A percentile compares a stretch with the other conserved stretches of the same genome.
These are phyloP conservation scores for Geotrichum fermentans DNA, from an alignment of 1,139 yeast genomes.

Conservation along the genomic window DNA sequence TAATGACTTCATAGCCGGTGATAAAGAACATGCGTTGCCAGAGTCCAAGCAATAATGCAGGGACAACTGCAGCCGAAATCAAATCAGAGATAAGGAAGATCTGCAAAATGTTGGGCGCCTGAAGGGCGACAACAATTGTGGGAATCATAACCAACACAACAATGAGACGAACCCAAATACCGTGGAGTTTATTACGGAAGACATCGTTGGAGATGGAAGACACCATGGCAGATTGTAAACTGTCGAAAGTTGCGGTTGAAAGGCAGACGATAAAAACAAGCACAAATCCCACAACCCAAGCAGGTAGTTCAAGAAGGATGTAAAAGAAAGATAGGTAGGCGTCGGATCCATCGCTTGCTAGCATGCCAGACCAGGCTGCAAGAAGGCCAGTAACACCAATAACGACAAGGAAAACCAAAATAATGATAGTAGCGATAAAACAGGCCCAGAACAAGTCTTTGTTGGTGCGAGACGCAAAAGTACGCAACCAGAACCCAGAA, in stretches of 20 bases:
- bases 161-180: constrained; percentile 62
- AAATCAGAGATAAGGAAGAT: constrained; percentile 88
- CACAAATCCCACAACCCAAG: constrained; percentile 82
- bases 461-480: constrained; percentile 81
- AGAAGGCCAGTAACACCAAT: constrained; percentile 80
- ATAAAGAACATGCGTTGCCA: constrained; percentile 58
- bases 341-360: constrained; percentile 52
- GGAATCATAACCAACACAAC: constrained; percentile 79
- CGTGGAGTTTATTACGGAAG: constrained; percentile 71
- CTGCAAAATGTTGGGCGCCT: constrained; percentile 77
- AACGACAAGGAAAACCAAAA: constrained; percentile 59
- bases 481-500: constrained; percentile 91
- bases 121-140: constrained; percentile 73
- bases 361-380: constrained; percentile 85
- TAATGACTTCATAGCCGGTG: constrained; percentile 75
- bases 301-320: constrained; percentile 68
- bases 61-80: constrained; percentile 80
- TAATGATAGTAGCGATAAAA: constrained; percentile 63
- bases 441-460: constrained; percentile 74
- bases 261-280: constrained; percentile 66
- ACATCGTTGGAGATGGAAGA: constrained; percentile 85
- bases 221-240: constrained; percentile 82
- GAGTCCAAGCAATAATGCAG: constrained; percentile 77
- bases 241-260: constrained; percentile 86
- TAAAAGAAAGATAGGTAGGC: constrained; percentile 64